Evolutionary conservation across 2,329 filamentous ascomycete species (phyloP).

Genomic region (Apiospora marii): DNA sequence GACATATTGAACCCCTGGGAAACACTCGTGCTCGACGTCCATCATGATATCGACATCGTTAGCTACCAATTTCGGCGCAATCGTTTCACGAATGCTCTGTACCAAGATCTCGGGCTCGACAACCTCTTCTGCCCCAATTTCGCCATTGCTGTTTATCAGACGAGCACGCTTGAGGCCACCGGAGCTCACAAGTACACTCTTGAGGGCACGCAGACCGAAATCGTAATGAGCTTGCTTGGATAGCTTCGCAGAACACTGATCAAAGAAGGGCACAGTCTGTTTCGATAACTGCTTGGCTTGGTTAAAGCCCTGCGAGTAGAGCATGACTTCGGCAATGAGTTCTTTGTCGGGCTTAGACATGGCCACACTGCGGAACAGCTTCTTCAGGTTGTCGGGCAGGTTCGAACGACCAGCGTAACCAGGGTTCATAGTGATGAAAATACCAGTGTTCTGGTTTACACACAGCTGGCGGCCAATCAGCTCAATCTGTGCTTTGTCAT

Average conservation of each 20-base stretch:
- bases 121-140: conserved; percentile 71
- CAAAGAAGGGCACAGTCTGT: conserved; percentile 98
- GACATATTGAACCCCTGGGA: conserved; percentile 92
- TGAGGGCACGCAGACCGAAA: conserved; percentile 95
- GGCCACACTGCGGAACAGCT: conserved; percentile 97
- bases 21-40: conserved; percentile 82
- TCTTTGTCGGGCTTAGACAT: conserved; percentile 99
- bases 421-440: conserved; percentile 99
- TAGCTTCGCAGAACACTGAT: conserved; percentile 80
- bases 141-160: conserved; percentile 64
- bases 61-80: conserved; percentile 95
- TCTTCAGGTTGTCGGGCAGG: conserved; percentile 98
- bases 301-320: conserved; percentile 99
- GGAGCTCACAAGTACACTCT: conserved; percentile 98
- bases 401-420: conserved; percentile 98
- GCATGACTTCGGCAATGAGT: conserved; percentile 99
- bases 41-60: conserved; percentile 90
- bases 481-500: conserved; percentile 89
- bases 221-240: conserved; percentile 99
- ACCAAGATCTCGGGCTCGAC: conserved; percentile 98
- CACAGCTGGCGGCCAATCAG: conserved; percentile 88
- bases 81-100: conserved; percentile 97
- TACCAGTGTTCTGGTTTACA: conserved; percentile 92
- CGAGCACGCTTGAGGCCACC: conserved; percentile 92
- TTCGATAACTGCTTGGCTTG: conserved; percentile 93